Evolutionary conservation across 108 stramenopile genomes (phyloP).

Genomic region (Schizochytrium sp.): DNA sequence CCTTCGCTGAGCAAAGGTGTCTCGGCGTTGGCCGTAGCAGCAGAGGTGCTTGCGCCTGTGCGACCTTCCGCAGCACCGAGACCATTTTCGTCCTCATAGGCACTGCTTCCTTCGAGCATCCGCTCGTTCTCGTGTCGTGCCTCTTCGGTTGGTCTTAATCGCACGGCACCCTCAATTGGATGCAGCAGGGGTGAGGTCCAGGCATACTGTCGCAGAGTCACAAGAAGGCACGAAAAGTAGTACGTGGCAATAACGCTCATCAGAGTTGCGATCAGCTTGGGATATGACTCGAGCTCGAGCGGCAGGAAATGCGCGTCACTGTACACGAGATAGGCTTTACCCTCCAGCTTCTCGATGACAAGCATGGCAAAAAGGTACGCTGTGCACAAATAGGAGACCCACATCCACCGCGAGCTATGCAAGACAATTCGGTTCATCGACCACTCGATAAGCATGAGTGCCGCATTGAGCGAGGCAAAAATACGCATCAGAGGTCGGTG

Average conservation of each 20-base stretch:
- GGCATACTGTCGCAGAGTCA: not conserved
- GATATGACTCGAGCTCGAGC: not conserved
- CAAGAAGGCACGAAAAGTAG: not conserved
- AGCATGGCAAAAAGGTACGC: not conserved
- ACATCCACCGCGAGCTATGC: conserved; percentile 1
- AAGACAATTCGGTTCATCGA: not conserved
- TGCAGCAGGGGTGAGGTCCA: not conserved
- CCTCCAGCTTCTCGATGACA: not conserved
- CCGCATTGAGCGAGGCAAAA: not conserved
- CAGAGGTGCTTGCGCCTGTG: no score
- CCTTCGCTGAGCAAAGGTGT: no score
- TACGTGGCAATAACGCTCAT: not conserved
- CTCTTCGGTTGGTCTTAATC: not conserved
- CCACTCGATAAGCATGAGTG: not conserved
- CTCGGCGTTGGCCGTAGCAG: no score
- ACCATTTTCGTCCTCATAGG: no score
- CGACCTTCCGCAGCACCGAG: no score
- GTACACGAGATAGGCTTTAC: not conserved
- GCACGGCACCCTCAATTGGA: not conserved
- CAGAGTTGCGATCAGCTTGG: not conserved
- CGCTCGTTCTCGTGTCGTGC: no score
- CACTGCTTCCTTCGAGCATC: no score
- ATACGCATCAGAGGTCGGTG: not conserved
- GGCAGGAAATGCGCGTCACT: not conserved
- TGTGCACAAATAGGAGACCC: not conserved